Percentiles rank a stretch among this genome's conserved stretches.
Evolutionary conservation across 1,284 basidiomycete genomes (phyloP).

Genomic region (Trichosporon asahii): DNA sequence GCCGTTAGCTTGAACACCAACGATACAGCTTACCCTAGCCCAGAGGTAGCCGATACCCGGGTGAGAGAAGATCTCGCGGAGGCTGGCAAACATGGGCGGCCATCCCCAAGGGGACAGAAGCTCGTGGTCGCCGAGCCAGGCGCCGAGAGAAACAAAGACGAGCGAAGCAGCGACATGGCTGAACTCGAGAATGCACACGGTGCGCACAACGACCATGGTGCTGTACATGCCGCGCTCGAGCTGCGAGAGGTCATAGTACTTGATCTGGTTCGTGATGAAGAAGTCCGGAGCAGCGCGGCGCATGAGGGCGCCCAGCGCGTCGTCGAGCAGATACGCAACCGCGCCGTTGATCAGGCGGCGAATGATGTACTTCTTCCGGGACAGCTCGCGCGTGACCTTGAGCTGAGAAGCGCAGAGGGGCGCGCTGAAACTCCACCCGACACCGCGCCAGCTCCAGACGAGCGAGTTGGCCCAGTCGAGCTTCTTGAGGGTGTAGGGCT

Average conservation of each 20-base stretch:
- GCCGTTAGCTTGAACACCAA: constrained; percentile 7
- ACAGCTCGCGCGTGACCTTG: constrained; percentile 21
- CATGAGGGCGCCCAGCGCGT: constrained; percentile 18
- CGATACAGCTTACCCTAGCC: constrained; percentile 35
- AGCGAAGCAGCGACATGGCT: constrained; percentile 21
- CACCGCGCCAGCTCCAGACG: constrained; percentile 39
- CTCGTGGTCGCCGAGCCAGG: constrained; percentile 35
- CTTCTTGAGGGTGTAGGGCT: constrained; percentile 37
- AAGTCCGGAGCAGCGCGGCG: constrained; percentile 26
- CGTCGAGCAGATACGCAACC: not conserved
- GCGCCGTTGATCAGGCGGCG: constrained; percentile 5
- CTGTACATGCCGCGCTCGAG: constrained; percentile 30
- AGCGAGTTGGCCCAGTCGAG: constrained; percentile 38
- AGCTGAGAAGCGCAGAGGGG: constrained; percentile 28
- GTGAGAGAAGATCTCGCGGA: constrained; percentile 34
- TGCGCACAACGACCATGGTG: constrained; percentile 29
- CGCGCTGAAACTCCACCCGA: constrained; percentile 45
- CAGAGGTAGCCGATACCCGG: constrained; percentile 43
- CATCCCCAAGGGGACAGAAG: constrained; percentile 44
- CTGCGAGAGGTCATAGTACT: constrained; percentile 27
- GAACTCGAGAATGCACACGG: constrained; percentile 29
- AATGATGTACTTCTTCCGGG: constrained; percentile 4
- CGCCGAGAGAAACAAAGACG: constrained; percentile 31
- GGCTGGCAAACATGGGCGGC: constrained; percentile 41
- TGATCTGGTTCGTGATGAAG: constrained; percentile 29